Evolutionary conservation across 257 asterid species (phyloP).

Genomic region (Solanum verrucosum): DNA sequence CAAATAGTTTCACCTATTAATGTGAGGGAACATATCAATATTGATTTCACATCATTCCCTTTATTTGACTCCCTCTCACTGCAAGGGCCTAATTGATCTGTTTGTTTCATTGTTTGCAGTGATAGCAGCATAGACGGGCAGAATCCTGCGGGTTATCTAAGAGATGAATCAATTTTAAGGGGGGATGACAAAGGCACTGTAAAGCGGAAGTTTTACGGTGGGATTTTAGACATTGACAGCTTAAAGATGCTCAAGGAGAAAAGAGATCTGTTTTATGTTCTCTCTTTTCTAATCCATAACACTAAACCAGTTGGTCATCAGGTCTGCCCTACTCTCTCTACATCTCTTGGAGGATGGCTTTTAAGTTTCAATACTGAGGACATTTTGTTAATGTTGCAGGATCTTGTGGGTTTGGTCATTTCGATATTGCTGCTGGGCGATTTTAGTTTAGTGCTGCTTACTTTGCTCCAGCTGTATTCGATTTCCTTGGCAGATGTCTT

Average conservation of each 20-base stretch:
- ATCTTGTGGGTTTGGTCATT: conserved; percentile 93
- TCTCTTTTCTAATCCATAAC: conserved; percentile 84
- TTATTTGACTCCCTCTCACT: neutral
- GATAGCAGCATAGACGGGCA: conserved; percentile 11
- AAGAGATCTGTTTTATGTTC: conserved; percentile 59
- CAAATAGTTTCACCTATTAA: neutral
- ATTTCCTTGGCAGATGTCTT: conserved; percentile 77
- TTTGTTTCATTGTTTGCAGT: conserved; percentile 22
- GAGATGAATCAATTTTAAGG: conserved; percentile 34
- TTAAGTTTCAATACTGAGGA: neutral
- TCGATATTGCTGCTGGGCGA: conserved; percentile 95
- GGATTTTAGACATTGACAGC: conserved; percentile 54
- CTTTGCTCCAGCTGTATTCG: conserved; percentile 92
- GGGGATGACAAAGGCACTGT: conserved; percentile 28
- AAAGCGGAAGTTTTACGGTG: conserved; percentile 44
- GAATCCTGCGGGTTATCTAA: conserved; percentile 9
- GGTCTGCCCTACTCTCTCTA: conserved; percentile 28
- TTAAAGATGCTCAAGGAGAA: conserved; percentile 76
- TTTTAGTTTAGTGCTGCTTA: conserved; percentile 93
- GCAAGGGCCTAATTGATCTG: neutral
- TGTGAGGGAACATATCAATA: neutral
- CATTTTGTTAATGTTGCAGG: conserved; percentile 43
- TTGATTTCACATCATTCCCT: neutral
- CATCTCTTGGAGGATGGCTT: neutral
- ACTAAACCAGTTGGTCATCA: conserved; percentile 97